A percentile compares a stretch with the other conserved stretches of the same genome.
These are phyloP conservation scores for Fusarium nodosum DNA, from an alignment of 2,329 filamentous ascomycete species.

Conservation along the genomic window DNA sequence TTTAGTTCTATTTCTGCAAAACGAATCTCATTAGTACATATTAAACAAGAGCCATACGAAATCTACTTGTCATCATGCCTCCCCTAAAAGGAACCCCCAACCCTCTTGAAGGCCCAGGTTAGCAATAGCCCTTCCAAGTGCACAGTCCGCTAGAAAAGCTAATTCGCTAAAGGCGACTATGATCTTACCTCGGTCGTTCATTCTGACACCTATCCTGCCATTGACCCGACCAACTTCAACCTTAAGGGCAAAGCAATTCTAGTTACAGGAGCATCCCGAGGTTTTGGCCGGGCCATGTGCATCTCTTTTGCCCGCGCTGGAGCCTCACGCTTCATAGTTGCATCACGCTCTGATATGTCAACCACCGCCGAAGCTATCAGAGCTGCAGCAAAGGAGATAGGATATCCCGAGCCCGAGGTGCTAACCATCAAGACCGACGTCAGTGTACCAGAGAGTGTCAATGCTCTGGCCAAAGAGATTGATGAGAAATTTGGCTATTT, in stretches of 20 bases:
- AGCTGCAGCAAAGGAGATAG: conserved; percentile 1
- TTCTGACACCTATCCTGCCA: conserved; percentile 17
- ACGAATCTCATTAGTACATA: not conserved
- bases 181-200: conserved; percentile 12
- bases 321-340: conserved; percentile 5
- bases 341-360: conserved; percentile 17
- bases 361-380: conserved; percentile 4
- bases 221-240: conserved; percentile 16
- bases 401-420: not conserved
- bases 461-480: conserved; percentile 3
- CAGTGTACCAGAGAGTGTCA: conserved; percentile 13
- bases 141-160: not conserved
- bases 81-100: conserved; percentile 17
- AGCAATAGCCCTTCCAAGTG: not conserved
- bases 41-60: not conserved
- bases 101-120: conserved; percentile 24
- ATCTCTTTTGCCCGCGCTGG: conserved; percentile 12
- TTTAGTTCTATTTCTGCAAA: not conserved
- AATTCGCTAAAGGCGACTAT: conserved; percentile 6
- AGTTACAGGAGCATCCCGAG: conserved; percentile 25
- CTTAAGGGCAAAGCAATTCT: conserved; percentile 13
- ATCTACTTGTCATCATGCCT: not conserved
- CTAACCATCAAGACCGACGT: conserved; percentile 16
- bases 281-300: conserved; percentile 24
- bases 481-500: conserved; percentile 2